Percentiles rank a stretch among this genome's conserved stretches.
phyloP scores from a whole-genome alignment of 176 grass and related monocot species.

The Themeda triandra region DNA sequence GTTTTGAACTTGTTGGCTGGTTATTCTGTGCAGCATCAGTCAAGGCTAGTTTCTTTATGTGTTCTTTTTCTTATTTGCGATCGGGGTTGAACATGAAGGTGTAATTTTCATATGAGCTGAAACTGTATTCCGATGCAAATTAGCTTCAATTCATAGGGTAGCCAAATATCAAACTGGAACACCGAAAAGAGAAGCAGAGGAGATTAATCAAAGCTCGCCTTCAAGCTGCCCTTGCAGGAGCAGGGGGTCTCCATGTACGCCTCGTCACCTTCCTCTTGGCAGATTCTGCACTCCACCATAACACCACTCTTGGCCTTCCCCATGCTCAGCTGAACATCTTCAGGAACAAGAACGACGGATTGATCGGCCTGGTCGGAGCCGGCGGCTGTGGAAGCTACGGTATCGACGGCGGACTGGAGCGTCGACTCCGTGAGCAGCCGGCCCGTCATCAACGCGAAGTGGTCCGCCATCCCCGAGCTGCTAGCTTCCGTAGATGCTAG shows the following conservation, averaged over 20 bases:
- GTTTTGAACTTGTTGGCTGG: neutral
- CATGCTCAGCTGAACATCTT: neutral
- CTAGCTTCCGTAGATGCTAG: neutral
- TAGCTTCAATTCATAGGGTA: neutral
- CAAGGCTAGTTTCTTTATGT: neutral
- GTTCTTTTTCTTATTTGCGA: neutral
- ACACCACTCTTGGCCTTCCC: conserved; percentile 28
- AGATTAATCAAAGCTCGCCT: conserved; percentile 32
- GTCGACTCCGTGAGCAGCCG: conserved; percentile 72
- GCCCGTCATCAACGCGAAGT: conserved; percentile 69
- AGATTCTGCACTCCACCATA: conserved; percentile 76
- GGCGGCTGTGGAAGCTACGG: neutral
- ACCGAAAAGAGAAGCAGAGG: neutral
- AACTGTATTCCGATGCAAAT: neutral
- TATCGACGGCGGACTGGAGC: conserved; percentile 42
- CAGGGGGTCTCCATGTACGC: conserved; percentile 75
- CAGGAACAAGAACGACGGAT: neutral
- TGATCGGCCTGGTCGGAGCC: neutral
- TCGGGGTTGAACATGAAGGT: neutral
- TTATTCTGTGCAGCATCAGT: neutral
- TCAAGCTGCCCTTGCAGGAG: conserved; percentile 82
- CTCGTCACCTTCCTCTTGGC: conserved; percentile 71
- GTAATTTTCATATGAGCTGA: neutral
- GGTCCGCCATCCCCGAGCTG: conserved; percentile 57
- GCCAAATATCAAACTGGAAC: neutral